phyloP scores from a whole-genome alignment of 495 filamentous ascomycete genomes.

The Xylaria nigripes region DNA sequence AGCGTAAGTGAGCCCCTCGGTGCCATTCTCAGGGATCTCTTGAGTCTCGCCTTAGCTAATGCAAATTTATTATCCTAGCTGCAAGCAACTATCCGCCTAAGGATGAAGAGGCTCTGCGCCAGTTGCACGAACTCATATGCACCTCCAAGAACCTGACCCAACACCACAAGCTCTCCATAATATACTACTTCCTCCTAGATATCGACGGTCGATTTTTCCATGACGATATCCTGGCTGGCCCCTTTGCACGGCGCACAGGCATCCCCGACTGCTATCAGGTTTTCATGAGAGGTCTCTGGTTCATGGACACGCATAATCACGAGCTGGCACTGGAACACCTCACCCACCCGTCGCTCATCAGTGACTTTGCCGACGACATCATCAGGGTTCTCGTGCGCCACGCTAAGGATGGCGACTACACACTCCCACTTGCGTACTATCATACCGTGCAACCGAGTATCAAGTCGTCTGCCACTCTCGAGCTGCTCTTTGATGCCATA shows the following conservation, averaged over 20 bases:
- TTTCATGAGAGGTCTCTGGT: conserved; percentile 74
- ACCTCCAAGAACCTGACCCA: conserved; percentile 47
- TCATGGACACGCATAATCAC: conserved; percentile 64
- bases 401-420: conserved; percentile 52
- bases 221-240: conserved; percentile 42
- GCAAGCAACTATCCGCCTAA: conserved; percentile 61
- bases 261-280: conserved; percentile 60
- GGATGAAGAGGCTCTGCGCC: conserved; percentile 52
- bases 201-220: conserved; percentile 45
- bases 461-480: conserved; percentile 47
- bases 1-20: conserved; percentile 40
- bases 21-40: background rate
- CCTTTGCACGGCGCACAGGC: conserved; percentile 41
- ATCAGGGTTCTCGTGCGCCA: conserved; percentile 57
- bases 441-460: conserved; percentile 61
- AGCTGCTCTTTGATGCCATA: conserved; percentile 57
- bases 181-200: conserved; percentile 77
- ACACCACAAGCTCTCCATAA: conserved; percentile 66
- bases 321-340: conserved; percentile 62
- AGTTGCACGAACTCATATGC: conserved; percentile 57
- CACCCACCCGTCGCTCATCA: conserved; percentile 64
- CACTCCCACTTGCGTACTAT: conserved; percentile 66
- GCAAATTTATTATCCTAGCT: conserved; percentile 1
- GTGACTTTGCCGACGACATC: conserved; percentile 76
- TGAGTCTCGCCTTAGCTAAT: background rate